These are phyloP conservation scores for Plasmodium fragile DNA, from an alignment of 169 alveolate genomes.

Conservation along the genomic window DNA sequence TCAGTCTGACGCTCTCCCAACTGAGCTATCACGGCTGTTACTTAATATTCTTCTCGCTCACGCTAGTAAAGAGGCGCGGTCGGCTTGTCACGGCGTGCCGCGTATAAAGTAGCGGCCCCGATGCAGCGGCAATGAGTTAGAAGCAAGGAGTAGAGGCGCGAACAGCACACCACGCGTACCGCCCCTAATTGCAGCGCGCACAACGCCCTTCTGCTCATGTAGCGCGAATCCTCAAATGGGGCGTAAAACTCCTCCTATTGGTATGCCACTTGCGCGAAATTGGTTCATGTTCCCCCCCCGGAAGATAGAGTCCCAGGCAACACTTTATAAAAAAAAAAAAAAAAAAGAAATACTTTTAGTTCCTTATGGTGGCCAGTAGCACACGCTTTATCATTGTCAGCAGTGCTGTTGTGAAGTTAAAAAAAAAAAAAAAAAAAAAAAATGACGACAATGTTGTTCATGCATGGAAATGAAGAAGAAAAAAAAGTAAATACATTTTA, in stretches of 20 bases:
- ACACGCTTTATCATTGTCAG: neutral
- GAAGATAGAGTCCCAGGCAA: neutral
- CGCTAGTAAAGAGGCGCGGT: neutral
- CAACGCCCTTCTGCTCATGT: neutral
- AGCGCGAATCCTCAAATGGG: neutral
- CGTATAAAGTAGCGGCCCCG: neutral
- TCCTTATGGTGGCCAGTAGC: neutral
- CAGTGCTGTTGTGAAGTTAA: neutral
- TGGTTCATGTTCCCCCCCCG: neutral
- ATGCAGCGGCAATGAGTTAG: no score
- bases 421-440: constrained; percentile 1
- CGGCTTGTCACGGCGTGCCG: neutral
- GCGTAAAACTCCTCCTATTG: neutral
- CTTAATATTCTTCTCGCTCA: neutral
- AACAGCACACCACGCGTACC: neutral
- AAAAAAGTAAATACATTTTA: neutral
- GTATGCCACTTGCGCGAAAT: neutral
- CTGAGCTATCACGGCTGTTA: constrained; percentile 96
- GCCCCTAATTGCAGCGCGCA: neutral
- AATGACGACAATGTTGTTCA: neutral
- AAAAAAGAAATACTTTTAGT: neutral
- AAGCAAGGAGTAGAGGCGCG: neutral
- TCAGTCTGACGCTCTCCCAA: constrained; percentile 99
- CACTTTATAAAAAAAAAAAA: neutral
- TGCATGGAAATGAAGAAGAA: neutral